Evolutionary conservation across 306 rosid species (phyloP).

Genomic region (Castanea crenata): DNA sequence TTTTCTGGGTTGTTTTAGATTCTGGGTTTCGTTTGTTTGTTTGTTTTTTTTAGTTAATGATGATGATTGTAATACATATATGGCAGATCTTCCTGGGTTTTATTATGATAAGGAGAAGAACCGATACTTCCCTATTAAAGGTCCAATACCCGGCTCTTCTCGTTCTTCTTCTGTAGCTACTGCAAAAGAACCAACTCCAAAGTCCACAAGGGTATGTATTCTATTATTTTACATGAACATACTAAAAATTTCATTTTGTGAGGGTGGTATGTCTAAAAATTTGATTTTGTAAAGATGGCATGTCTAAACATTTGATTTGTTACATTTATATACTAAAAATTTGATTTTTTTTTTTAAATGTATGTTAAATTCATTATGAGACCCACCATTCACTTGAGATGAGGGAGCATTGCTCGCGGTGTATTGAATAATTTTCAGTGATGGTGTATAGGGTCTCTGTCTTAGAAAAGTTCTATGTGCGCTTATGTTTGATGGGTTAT

Average conservation of each 20-base stretch:
- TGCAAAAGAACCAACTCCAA: constrained; percentile 13
- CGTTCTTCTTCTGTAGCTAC: constrained; percentile 28
- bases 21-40: neutral
- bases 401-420: no score
- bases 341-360: no score
- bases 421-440: no score
- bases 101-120: constrained; percentile 77
- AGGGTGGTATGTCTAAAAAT: neutral
- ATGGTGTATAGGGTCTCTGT: no score
- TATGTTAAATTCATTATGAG: no score
- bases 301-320: neutral
- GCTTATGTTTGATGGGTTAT: neutral
- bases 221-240: neutral
- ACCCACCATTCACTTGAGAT: no score
- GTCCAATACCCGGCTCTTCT: constrained; percentile 78
- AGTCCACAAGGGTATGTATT: constrained; percentile 40
- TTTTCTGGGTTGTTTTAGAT: neutral
- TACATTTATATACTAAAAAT: no score
- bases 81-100: constrained; percentile 79
- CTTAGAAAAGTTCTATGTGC: neutral
- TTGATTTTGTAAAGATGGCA: neutral
- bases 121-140: constrained; percentile 75
- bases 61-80: neutral
- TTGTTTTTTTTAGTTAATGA: neutral
- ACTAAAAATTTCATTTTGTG: neutral